Base-by-base conservation (phyloP, 2,329 filamentous ascomycete genomes). In the Exophiala spinifera region DNA sequence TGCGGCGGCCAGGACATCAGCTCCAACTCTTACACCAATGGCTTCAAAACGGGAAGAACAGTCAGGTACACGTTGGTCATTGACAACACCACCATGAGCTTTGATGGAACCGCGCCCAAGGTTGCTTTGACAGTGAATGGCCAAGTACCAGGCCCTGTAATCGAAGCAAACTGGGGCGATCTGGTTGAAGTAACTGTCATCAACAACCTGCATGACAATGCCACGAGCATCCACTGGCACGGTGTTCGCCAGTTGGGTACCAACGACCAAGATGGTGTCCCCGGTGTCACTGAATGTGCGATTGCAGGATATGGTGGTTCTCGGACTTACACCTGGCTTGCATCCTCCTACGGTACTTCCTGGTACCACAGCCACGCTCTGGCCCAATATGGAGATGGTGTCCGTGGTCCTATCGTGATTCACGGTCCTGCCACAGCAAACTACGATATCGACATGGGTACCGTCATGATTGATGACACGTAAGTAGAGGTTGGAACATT, bases 91-190 rank as follows among this genome's bases (percentile, higher is more conserved):
- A 61, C 59, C 8, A 33, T 59, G 31, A 48, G 51, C 28, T 62
- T 53, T 20, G 60, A 62, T 34, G 62, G 62, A 7, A 59, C 55
- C 13, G 54, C 53, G 13, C 73, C 72, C 19, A 73, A 79, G 8
- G 72, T 75, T 7, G 66, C 87, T 75, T 79, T 90, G 46, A 81
- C 85, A 33, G 87, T 88, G 64, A 86, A 87, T 65, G 81, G 80
- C 4, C 78, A 82, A 43, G 86, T 81, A 57, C 87, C 87, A 1
- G 87, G 85, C 0, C 87, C 87, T 1, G 73, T 78, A 13, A 82
- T 91, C 50, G 77, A 80, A 58, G 84, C 81, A 13, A 79, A 84
- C 67, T 85, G 82, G 82, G 82, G 82, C 33, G 82, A 85, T 63
- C 71, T 60, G 19, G 70, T 85, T 3, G 64, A 69, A 15, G 67